Percentiles rank a stretch among this genome's conserved stretches.
phyloP scores from a whole-genome alignment of 2,329 filamentous ascomycete genomes.

The Lachnellula cervina region DNA sequence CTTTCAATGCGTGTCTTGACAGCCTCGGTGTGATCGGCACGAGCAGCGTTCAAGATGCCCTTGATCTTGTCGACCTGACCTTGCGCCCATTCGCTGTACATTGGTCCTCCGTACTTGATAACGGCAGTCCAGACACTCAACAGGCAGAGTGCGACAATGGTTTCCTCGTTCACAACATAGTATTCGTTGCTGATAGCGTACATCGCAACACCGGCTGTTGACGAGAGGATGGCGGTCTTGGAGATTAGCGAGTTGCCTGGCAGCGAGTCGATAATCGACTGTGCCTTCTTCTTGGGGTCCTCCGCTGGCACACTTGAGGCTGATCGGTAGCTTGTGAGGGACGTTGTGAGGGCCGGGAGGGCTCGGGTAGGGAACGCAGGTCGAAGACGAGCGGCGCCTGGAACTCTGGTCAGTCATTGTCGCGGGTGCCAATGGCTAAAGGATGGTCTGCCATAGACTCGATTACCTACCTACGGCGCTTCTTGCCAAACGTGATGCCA shows the following conservation, averaged over 20 bases:
- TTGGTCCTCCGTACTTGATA: conserved; percentile 88
- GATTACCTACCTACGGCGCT: conserved; percentile 80
- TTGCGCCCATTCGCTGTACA: conserved; percentile 90
- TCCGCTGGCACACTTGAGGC: conserved; percentile 74
- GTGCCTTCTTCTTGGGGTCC: conserved; percentile 94
- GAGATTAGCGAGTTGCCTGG: conserved; percentile 89
- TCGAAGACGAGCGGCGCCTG: conserved; percentile 80
- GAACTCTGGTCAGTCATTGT: conserved; percentile 39
- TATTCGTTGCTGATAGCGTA: conserved; percentile 99
- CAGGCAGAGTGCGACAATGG: conserved; percentile 87
- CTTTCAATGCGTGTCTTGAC: conserved; percentile 92
- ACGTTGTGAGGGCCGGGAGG: conserved; percentile 68
- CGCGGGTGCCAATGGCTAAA: conserved; percentile 20
- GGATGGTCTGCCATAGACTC: conserved; percentile 5
- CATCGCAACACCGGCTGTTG: conserved; percentile 81
- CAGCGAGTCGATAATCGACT: conserved; percentile 88
- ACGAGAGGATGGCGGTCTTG: conserved; percentile 96
- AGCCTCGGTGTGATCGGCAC: conserved; percentile 89
- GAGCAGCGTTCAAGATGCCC: conserved; percentile 88
- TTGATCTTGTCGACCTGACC: conserved; percentile 87
- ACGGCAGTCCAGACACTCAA: conserved; percentile 88
- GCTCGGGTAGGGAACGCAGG: conserved; percentile 70
- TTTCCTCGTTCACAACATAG: conserved; percentile 99
- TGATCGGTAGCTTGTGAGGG: conserved; percentile 61
- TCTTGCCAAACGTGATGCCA: conserved; percentile 97